phyloP scores from a whole-genome alignment of 2,329 filamentous ascomycete species.

The Podosphaera leucotricha region DNA sequence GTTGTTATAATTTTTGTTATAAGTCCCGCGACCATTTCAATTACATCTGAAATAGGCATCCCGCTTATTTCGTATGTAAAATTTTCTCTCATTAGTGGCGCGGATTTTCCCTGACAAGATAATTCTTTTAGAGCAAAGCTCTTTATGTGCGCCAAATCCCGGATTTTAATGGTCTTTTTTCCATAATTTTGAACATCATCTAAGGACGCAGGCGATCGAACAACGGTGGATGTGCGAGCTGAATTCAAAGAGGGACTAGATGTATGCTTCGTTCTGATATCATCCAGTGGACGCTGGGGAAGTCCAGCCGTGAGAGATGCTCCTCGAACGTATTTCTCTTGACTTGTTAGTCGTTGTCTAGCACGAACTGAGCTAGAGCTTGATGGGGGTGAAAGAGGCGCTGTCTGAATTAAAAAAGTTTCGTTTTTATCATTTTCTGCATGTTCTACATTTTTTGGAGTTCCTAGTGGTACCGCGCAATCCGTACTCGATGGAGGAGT shows the following conservation, averaged over 20 bases:
- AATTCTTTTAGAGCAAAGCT: constrained; percentile 63
- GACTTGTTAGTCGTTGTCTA: constrained; percentile 11
- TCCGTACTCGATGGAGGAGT: constrained; percentile 9
- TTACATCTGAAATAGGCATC: constrained; percentile 93
- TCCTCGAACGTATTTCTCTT: constrained; percentile 9
- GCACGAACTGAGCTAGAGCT: constrained; percentile 11
- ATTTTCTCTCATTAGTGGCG: constrained; percentile 28
- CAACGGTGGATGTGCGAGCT: constrained; percentile 3
- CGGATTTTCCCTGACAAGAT: constrained; percentile 26
- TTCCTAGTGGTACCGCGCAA: constrained; percentile 4
- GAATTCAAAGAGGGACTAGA: constrained; percentile 4
- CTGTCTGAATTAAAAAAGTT: constrained; percentile 4
- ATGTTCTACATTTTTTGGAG: constrained; percentile 3
- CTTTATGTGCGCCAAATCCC: constrained; percentile 77
- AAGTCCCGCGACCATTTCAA: constrained; percentile 94
- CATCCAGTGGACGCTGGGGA: background rate
- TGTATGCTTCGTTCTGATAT: constrained; percentile 2
- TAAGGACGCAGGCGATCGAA: constrained; percentile 14
- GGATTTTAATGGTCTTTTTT: constrained; percentile 43
- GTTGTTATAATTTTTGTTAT: constrained; percentile 94
- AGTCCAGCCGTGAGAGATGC: constrained; percentile 5
- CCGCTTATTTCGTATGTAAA: constrained; percentile 74
- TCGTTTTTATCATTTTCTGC: constrained; percentile 4
- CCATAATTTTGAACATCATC: constrained; percentile 18
- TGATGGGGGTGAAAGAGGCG: constrained; percentile 11